phyloP scores from a whole-genome alignment of 78 protist species.

The Dictyostelium intermedium region DNA sequence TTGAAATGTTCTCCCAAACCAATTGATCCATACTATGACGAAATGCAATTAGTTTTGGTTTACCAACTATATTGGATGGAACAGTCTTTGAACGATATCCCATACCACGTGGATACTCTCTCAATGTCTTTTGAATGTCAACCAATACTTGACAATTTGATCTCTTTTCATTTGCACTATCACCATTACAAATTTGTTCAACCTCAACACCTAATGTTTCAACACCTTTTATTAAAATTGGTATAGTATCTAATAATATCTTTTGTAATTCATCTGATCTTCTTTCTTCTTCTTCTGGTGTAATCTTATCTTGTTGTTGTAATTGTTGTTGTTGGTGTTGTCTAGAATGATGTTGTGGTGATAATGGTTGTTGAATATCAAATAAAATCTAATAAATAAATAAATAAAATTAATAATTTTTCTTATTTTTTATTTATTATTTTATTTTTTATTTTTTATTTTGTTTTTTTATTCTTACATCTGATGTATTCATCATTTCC shows the following conservation, averaged over 20 bases:
- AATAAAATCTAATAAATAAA: background rate
- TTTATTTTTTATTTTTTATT: background rate
- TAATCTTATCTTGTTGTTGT: background rate
- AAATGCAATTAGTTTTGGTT: constrained; percentile 58
- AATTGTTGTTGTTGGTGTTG: background rate
- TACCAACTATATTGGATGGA: constrained; percentile 17
- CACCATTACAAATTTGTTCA: constrained; percentile 28
- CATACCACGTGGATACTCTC: constrained; percentile 76
- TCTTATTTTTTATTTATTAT: no score
- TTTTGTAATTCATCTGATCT: constrained; percentile 40
- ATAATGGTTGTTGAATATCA: constrained; percentile 1
- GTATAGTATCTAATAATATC: constrained; percentile 26
- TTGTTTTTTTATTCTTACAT: background rate
- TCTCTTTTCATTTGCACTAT: constrained; percentile 38
- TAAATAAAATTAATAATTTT: background rate
- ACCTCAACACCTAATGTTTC: constrained; percentile 33
- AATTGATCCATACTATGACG: constrained; percentile 55
- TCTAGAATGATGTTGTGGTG: background rate
- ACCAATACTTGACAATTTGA: constrained; percentile 42
- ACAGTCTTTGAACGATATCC: constrained; percentile 47
- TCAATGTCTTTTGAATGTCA: constrained; percentile 50
- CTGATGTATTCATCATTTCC: background rate
- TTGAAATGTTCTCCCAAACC: constrained; percentile 66
- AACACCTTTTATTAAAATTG: constrained; percentile 37
- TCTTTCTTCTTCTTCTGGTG: constrained; percentile 50